phyloP scores from a whole-genome alignment of 2,329 filamentous ascomycete genomes.

The Metarhizium brunneum region DNA sequence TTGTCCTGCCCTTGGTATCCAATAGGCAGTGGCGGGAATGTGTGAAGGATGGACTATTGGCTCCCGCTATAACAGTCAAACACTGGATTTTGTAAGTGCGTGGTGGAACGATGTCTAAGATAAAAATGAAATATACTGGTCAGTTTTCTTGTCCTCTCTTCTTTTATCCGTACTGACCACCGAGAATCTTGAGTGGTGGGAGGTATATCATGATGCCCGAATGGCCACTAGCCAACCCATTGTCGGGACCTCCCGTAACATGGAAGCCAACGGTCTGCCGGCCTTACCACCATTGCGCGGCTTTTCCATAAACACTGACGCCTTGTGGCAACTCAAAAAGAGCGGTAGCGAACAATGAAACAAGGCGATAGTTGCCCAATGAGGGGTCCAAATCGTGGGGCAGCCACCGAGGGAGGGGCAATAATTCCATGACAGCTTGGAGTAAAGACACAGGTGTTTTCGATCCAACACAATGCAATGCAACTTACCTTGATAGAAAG shows the following conservation, averaged over 20 bases:
- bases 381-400: background rate
- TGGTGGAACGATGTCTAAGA: background rate
- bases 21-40: background rate
- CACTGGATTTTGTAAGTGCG: background rate
- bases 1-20: background rate
- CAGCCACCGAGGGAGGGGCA: background rate
- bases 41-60: background rate
- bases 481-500: background rate
- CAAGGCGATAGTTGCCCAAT: constrained; percentile 1
- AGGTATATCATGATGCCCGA: background rate
- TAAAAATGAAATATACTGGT: background rate
- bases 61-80: background rate
- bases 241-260: background rate
- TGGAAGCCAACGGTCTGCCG: background rate
- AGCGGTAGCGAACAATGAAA: background rate
- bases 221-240: background rate
- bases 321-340: background rate
- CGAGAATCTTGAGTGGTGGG: background rate
- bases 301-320: background rate
- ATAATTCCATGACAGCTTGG: background rate
- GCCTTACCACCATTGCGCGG: background rate
- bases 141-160: background rate
- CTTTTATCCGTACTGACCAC: background rate
- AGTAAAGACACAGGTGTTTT: background rate
- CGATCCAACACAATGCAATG: background rate